Evolutionary conservation across 345 rosid genomes (phyloP).

Genomic region (Crucihimalaya himalaica): DNA sequence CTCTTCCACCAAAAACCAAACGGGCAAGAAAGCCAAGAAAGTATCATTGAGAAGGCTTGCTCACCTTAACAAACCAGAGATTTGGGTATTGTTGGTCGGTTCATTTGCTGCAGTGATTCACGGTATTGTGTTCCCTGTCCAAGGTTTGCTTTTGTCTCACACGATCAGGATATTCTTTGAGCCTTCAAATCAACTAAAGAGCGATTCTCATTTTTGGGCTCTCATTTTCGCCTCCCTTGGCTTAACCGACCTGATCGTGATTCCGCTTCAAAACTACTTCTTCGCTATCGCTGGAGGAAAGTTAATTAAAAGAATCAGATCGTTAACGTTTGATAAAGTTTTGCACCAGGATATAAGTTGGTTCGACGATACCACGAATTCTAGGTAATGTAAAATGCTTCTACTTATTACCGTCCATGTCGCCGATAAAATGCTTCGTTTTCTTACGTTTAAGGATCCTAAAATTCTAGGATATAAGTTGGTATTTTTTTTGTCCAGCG

Average conservation of each 20-base stretch:
- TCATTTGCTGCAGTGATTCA: not conserved
- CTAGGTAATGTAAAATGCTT: not conserved
- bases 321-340: conserved; percentile 58
- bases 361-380: conserved; percentile 52
- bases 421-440: no score
- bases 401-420: no score
- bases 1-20: not conserved
- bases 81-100: not conserved
- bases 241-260: not conserved
- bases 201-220: not conserved
- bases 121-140: not conserved
- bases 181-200: not conserved
- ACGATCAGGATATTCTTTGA: not conserved
- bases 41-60: not conserved
- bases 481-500: not conserved
- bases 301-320: conserved; percentile 57
- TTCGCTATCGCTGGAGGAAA: conserved; percentile 69
- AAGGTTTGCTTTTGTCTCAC: not conserved
- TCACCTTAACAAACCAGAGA: not conserved
- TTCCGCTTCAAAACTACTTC: conserved; percentile 56
- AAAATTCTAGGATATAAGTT: no score
- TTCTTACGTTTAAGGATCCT: no score
- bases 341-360: conserved; percentile 68
- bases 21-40: not conserved
- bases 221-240: not conserved